Evolutionary conservation across 1,139 yeast species (phyloP).

Genomic region (Geotrichum candidum): DNA sequence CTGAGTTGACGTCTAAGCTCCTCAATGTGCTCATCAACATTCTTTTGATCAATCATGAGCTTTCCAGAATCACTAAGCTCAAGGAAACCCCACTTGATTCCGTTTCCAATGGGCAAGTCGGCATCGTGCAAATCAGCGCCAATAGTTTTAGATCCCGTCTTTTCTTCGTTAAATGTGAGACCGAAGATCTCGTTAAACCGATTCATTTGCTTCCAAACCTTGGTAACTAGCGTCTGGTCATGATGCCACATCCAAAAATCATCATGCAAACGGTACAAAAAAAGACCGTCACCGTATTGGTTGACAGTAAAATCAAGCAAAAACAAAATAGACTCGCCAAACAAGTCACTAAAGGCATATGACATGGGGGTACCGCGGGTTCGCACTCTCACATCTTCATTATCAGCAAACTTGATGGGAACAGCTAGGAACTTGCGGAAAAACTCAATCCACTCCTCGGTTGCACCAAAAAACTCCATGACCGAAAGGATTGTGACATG

Average conservation of each 20-base stretch:
- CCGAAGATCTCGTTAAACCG: constrained; percentile 20
- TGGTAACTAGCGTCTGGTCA: constrained; percentile 15
- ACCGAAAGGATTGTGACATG: constrained; percentile 19
- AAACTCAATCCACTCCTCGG: constrained; percentile 19
- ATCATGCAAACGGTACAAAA: constrained; percentile 21
- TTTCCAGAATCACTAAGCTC: constrained; percentile 13
- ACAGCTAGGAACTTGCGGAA: constrained; percentile 17
- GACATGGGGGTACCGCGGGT: constrained; percentile 20
- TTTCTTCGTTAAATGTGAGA: constrained; percentile 20
- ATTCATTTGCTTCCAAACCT: constrained; percentile 20
- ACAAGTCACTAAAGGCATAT: constrained; percentile 19
- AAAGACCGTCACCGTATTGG: constrained; percentile 16
- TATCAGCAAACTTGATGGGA: constrained; percentile 15
- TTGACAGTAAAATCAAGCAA: constrained; percentile 20
- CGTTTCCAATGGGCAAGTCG: constrained; percentile 17
- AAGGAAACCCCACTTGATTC: constrained; percentile 21
- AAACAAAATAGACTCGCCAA: constrained; percentile 21
- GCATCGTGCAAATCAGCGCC: not conserved
- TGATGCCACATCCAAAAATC: constrained; percentile 24
- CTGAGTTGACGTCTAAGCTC: constrained; percentile 19
- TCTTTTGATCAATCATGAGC: constrained; percentile 16
- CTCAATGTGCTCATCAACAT: constrained; percentile 18
- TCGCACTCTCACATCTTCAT: constrained; percentile 7
- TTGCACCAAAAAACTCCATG: constrained; percentile 19
- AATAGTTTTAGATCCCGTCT: constrained; percentile 21